Conservation (phyloP, 345 rosid genomes). For the Linum trigynum region DNA sequence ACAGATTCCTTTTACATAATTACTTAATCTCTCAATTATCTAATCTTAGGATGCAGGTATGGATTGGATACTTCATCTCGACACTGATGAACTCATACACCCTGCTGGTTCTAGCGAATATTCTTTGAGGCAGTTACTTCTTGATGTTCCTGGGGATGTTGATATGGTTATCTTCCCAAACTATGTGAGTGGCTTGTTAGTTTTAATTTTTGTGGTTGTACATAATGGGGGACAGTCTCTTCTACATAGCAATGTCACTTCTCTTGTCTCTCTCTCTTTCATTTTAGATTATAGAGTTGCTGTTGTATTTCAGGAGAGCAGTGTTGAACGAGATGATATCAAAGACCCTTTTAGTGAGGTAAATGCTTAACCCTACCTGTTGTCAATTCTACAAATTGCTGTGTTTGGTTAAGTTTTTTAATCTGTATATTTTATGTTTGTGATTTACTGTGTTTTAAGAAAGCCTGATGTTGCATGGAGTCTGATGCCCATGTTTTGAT, state of each 20-base stretch:
- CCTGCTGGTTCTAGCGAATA: conserved; percentile 75
- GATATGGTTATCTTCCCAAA: conserved; percentile 81
- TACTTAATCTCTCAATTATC: not conserved
- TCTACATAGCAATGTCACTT: too few species aligned
- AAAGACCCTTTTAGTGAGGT: conserved; percentile 93
- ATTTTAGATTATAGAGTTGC: conserved; percentile 8
- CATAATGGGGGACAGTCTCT: too few species aligned
- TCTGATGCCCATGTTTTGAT: not conserved
- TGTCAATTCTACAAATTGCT: too few species aligned
- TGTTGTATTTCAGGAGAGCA: conserved; percentile 63
- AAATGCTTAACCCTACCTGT: conserved; percentile 3
- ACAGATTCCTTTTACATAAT: not conserved
- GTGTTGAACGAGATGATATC: conserved; percentile 78
- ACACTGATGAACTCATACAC: conserved; percentile 81
- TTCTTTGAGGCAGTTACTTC: conserved; percentile 66
- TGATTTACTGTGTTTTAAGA: not conserved
- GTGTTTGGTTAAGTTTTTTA: too few species aligned
- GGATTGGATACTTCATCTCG: conserved; percentile 96
- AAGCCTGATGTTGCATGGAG: not conserved
- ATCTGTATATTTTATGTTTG: not conserved
- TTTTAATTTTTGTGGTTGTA: not conserved
- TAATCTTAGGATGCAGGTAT: conserved; percentile 54
- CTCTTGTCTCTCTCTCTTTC: not conserved
- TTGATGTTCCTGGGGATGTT: conserved; percentile 53
- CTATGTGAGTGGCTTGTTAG: conserved; percentile 52